These are phyloP conservation scores for Ustilago hordei DNA, from an alignment of 1,284 basidiomycete genomes.

Conservation along the genomic window DNA sequence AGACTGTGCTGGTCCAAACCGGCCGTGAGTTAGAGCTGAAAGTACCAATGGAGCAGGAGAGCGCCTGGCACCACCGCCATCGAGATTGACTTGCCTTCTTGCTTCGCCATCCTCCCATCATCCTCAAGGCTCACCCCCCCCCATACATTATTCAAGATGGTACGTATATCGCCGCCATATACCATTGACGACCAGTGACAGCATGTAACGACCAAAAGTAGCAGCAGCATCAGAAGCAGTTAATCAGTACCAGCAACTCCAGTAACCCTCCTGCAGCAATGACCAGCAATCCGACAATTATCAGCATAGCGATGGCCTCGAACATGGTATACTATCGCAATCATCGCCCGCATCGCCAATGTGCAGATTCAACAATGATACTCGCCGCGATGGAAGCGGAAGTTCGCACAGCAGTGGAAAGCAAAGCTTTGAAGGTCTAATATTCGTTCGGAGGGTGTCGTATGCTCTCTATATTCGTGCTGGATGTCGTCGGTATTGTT, in stretches of 20 bases:
- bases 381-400: too few species aligned
- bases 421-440: too few species aligned
- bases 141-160: slow-evolving; percentile 48
- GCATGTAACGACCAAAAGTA: slow-evolving; percentile 1
- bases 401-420: too few species aligned
- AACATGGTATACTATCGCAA: not conserved
- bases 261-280: not conserved
- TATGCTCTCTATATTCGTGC: not conserved
- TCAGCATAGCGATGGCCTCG: not conserved
- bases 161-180: slow-evolving; percentile 32
- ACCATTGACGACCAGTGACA: slow-evolving; percentile 23
- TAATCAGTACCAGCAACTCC: slow-evolving; percentile 7
- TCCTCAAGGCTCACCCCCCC: slow-evolving; percentile 53
- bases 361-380: too few species aligned
- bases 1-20: not conserved
- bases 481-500: not conserved
- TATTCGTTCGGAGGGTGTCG: too few species aligned
- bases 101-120: slow-evolving; percentile 53
- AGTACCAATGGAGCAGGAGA: not conserved
- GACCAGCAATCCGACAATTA: slow-evolving; percentile 2
- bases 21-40: not conserved
- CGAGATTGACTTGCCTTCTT: slow-evolving; percentile 20
- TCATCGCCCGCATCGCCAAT: too few species aligned
- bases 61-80: slow-evolving; percentile 27
- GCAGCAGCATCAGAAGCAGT: slow-evolving; percentile 9